Evolutionary conservation across 164 flowering plant species (phyloP).

Genomic region (Amborella trichopoda): DNA sequence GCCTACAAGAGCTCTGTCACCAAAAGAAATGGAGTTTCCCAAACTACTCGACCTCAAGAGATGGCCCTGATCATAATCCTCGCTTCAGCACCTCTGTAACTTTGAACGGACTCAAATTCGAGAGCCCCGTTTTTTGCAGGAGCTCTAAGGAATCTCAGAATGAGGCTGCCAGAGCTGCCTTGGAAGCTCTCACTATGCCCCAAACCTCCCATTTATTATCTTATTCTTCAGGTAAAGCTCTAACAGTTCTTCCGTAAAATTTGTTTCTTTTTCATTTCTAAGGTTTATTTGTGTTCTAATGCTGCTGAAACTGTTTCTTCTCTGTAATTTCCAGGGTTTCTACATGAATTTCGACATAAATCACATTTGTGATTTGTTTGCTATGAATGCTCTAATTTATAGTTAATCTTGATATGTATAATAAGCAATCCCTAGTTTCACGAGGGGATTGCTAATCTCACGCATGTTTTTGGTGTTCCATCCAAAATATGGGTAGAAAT

Average conservation of each 20-base stretch:
- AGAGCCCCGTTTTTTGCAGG: constrained; percentile 1
- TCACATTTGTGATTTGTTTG: not conserved
- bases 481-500: no score
- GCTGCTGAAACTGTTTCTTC: not conserved
- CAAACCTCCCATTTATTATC: not conserved
- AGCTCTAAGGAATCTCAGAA: constrained; percentile 40
- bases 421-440: no score
- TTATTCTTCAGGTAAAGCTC: not conserved
- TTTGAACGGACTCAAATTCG: constrained; percentile 23
- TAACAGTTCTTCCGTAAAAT: no score
- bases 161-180: constrained; percentile 27
- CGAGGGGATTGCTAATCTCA: no score
- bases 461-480: no score
- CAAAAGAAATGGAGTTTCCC: constrained; percentile 27
- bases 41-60: constrained; percentile 16
- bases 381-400: no score
- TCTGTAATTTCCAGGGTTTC: not conserved
- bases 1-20: constrained; percentile 43
- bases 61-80: constrained; percentile 32
- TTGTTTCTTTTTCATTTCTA: not conserved
- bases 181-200: constrained; percentile 2
- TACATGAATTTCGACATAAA: not conserved
- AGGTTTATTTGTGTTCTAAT: not conserved
- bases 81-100: constrained; percentile 29
- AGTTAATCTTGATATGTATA: no score